These are phyloP conservation scores for Phylloporus scabripes DNA, from an alignment of 768 basidiomycete species.

Conservation along the genomic window DNA sequence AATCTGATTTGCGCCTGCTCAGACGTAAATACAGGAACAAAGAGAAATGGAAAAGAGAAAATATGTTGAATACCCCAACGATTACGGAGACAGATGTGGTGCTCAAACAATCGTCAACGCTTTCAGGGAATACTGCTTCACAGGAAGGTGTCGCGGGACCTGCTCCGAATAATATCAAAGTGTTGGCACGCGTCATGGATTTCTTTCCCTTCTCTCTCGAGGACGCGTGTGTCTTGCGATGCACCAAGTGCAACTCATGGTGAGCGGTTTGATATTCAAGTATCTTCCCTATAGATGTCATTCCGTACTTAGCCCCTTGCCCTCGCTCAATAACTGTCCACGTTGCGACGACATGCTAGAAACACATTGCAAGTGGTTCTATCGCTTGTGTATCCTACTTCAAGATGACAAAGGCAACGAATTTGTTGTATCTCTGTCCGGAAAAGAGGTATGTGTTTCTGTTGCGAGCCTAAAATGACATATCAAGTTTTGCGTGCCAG, in stretches of 20 bases:
- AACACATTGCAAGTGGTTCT: slow-evolving; percentile 44
- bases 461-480: neutral
- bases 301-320: slow-evolving; percentile 37
- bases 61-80: slow-evolving; percentile 4
- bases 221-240: slow-evolving; percentile 45
- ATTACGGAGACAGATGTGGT: slow-evolving; percentile 4
- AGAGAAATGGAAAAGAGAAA: slow-evolving; percentile 28
- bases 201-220: slow-evolving; percentile 49
- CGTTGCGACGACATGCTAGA: slow-evolving; percentile 50
- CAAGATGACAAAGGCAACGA: slow-evolving; percentile 43
- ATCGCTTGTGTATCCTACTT: slow-evolving; percentile 45
- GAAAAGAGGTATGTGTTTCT: slow-evolving; percentile 36
- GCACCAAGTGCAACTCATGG: slow-evolving; percentile 49
- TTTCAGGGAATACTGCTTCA: slow-evolving; percentile 25
- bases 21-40: slow-evolving; percentile 27
- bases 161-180: slow-evolving; percentile 35
- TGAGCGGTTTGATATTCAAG: slow-evolving; percentile 24
- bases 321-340: slow-evolving; percentile 40
- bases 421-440: slow-evolving; percentile 45
- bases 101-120: neutral
- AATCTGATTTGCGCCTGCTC: neutral
- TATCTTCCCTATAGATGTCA: neutral
- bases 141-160: slow-evolving; percentile 32
- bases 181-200: slow-evolving; percentile 48
- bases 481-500: slow-evolving; percentile 23